These are phyloP conservation scores for Mikania micrantha DNA, from an alignment of 129 eudicot species.

Conservation along the genomic window DNA sequence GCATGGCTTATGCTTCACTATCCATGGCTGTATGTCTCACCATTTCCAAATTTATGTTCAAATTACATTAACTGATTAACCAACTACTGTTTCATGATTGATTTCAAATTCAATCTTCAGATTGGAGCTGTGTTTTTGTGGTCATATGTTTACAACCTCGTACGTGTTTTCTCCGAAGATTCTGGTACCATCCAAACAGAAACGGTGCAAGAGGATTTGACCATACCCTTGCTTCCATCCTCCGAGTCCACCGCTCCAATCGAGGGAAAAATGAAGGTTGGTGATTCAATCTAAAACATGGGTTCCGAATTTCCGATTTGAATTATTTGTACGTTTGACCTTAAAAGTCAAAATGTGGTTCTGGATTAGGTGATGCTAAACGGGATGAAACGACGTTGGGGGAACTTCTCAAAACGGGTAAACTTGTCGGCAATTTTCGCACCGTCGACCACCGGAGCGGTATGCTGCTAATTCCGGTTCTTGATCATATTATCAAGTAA, in stretches of 20 bases:
- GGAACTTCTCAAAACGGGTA: constrained; percentile 19
- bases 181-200: constrained; percentile 16
- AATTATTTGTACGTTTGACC: background rate
- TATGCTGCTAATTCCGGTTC: constrained; percentile 12
- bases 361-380: constrained; percentile 4
- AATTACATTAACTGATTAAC: background rate
- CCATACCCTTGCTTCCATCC: constrained; percentile 38
- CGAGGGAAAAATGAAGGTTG: constrained; percentile 11
- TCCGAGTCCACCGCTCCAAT: background rate
- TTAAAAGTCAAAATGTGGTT: background rate
- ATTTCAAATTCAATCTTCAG: background rate
- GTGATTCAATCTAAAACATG: background rate
- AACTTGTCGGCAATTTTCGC: constrained; percentile 51
- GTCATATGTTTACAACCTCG: constrained; percentile 15
- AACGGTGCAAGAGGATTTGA: constrained; percentile 8
- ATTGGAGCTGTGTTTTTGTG: too few species aligned
- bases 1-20: constrained; percentile 77
- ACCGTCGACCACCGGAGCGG: constrained; percentile 75
- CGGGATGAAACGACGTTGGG: constrained; percentile 18
- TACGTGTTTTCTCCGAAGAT: constrained; percentile 51
- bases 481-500: background rate
- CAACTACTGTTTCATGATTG: too few species aligned
- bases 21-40: constrained; percentile 70
- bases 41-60: background rate
- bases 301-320: background rate